Evolutionary conservation across 139 green algal species (phyloP).

Genomic region (Pleodorina starrii): DNA sequence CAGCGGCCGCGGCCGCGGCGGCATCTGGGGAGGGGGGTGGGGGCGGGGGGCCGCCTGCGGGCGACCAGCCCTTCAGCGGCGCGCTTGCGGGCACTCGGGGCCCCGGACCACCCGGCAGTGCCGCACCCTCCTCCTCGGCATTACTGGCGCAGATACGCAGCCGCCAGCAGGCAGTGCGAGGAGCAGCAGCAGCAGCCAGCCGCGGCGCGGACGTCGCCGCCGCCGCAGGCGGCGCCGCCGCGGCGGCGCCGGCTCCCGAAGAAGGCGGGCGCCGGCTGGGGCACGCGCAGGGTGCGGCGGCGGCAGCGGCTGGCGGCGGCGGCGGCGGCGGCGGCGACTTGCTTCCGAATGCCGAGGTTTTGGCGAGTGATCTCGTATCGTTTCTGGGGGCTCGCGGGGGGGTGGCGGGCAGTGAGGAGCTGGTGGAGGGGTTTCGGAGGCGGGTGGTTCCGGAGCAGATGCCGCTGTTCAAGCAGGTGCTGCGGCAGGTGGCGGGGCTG

Average conservation of each 20-base stretch:
- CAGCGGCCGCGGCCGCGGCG: background rate
- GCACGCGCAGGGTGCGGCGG: background rate
- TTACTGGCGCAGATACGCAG: conserved; percentile 51
- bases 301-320: background rate
- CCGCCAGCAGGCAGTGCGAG: conserved; percentile 35
- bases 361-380: conserved; percentile 56
- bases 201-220: background rate
- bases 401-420: conserved; percentile 60
- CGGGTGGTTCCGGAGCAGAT: conserved; percentile 58
- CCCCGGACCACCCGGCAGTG: background rate
- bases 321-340: background rate
- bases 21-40: background rate
- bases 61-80: conserved; percentile 24
- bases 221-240: background rate
- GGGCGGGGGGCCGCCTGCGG: background rate
- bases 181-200: background rate
- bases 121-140: background rate
- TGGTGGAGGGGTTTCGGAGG: conserved; percentile 76
- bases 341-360: background rate
- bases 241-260: too few species aligned
- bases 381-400: conserved; percentile 68
- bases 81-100: background rate
- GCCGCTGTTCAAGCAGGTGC: conserved; percentile 78
- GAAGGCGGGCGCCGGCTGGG: background rate
- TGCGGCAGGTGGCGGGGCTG: conserved; percentile 68